These are phyloP conservation scores for Fraxinus americana DNA, from an alignment of 257 asterid species.

Conservation along the genomic window DNA sequence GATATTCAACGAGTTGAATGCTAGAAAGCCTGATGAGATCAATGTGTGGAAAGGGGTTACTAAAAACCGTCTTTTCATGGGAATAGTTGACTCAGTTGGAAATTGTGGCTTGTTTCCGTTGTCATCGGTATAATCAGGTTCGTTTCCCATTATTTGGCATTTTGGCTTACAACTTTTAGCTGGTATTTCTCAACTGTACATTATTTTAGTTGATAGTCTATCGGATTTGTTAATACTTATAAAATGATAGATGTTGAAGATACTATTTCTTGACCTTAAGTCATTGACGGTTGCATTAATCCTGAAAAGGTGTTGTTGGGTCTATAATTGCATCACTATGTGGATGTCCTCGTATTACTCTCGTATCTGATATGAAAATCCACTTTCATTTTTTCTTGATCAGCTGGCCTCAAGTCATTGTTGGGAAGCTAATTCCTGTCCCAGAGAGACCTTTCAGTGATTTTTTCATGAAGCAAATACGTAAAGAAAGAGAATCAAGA, in stretches of 20 bases:
- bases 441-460: conserved; percentile 52
- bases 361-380: conserved; percentile 5
- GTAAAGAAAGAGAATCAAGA: not conserved
- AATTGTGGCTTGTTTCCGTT: conserved; percentile 85
- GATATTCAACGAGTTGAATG: conserved; percentile 87
- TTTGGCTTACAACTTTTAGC: not conserved
- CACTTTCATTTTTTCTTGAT: conserved; percentile 5
- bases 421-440: conserved; percentile 60
- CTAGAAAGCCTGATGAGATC: conserved; percentile 87
- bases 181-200: not conserved
- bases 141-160: conserved; percentile 17
- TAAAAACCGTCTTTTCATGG: conserved; percentile 74
- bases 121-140: conserved; percentile 74
- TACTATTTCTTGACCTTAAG: not conserved
- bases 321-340: not conserved
- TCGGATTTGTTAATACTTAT: not conserved
- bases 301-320: not conserved
- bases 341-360: conserved; percentile 3
- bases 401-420: conserved; percentile 69
- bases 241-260: not conserved
- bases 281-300: not conserved
- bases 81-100: conserved; percentile 76
- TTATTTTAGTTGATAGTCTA: not conserved
- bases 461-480: conserved; percentile 32
- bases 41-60: conserved; percentile 81